phyloP scores from a whole-genome alignment of 2,329 filamentous ascomycete species.

The Pseudogymnoascus sp. region DNA sequence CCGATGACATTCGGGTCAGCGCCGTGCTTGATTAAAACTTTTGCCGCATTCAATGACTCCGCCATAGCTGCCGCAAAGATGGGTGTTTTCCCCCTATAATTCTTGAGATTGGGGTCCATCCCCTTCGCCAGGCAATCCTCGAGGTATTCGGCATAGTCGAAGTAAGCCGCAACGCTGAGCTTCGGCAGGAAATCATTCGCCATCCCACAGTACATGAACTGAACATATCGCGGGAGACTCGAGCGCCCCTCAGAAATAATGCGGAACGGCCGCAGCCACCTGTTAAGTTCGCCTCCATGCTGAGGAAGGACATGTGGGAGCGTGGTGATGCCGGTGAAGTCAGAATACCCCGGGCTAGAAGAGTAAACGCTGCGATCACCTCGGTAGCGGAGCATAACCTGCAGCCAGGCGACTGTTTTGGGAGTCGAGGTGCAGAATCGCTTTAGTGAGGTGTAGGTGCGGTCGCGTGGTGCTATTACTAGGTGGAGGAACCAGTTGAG shows the following conservation, averaged over 20 bases:
- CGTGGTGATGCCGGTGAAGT: neutral
- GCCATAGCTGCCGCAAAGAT: neutral
- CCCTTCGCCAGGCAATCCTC: neutral
- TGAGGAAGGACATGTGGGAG: neutral
- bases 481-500: slow-evolving; percentile 4
- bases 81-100: neutral
- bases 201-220: neutral
- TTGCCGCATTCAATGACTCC: neutral
- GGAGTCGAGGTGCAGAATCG: neutral
- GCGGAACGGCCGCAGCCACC: neutral
- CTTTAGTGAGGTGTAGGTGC: neutral
- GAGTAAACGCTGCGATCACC: neutral
- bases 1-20: neutral
- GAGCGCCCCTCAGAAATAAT: neutral
- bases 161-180: neutral
- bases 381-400: neutral
- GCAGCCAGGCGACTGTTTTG: neutral
- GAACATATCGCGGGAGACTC: neutral
- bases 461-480: neutral
- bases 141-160: neutral
- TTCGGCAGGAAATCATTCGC: neutral
- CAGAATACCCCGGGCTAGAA: neutral
- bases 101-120: neutral
- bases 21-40: neutral
- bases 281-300: neutral